phyloP scores from a whole-genome alignment of 2,329 filamentous ascomycete genomes.

The Penicillium sp. region DNA sequence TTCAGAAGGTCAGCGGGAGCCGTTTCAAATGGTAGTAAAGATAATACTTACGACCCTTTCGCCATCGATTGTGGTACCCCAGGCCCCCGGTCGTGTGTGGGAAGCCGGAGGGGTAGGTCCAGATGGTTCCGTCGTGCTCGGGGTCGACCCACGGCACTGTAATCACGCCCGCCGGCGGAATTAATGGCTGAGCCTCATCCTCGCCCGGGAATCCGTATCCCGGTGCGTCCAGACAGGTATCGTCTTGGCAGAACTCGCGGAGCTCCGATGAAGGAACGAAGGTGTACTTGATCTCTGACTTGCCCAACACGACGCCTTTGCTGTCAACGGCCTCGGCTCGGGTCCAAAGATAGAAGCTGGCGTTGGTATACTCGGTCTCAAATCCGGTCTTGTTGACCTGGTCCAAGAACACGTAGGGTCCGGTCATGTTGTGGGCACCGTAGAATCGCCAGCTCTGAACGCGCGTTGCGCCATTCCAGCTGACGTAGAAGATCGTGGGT shows the following conservation, averaged over 20 bases:
- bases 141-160: constrained; percentile 36
- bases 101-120: constrained; percentile 17
- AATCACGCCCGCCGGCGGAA: constrained; percentile 32
- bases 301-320: constrained; percentile 32
- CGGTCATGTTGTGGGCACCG: constrained; percentile 30
- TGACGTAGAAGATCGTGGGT: constrained; percentile 36
- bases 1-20: constrained; percentile 2
- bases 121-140: constrained; percentile 23
- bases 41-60: constrained; percentile 10
- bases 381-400: constrained; percentile 37
- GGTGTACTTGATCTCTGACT: constrained; percentile 34
- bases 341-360: constrained; percentile 30
- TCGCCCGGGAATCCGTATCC: constrained; percentile 33
- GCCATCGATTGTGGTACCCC: constrained; percentile 3
- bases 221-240: constrained; percentile 29
- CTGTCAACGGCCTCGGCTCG: constrained; percentile 39
- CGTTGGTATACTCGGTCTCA: constrained; percentile 36
- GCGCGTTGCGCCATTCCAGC: constrained; percentile 44
- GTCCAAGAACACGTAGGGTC: constrained; percentile 31
- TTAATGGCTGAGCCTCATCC: constrained; percentile 20
- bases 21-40: background rate
- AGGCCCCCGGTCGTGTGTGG: constrained; percentile 6
- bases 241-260: constrained; percentile 30
- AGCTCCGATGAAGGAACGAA: constrained; percentile 39
- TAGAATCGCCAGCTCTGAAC: constrained; percentile 38